These are phyloP conservation scores for Pisolithus orientalis DNA, from an alignment of 768 basidiomycete genomes.

Conservation along the genomic window DNA sequence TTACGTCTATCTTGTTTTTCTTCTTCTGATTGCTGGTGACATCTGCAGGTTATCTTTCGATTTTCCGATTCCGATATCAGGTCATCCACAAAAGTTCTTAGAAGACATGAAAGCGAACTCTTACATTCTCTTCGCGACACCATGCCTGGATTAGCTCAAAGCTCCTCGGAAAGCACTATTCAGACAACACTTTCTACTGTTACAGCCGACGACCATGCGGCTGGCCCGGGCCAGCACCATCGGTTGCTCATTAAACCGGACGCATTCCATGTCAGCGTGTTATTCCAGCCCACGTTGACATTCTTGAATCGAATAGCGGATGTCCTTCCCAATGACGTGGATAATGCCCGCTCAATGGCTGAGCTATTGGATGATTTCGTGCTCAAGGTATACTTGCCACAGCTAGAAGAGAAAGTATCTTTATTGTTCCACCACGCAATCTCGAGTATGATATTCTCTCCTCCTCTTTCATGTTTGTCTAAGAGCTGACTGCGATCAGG, in stretches of 20 bases:
- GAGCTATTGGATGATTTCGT: conserved; percentile 89
- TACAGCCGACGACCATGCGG: conserved; percentile 67
- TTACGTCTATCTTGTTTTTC: background rate
- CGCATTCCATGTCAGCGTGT: conserved; percentile 87
- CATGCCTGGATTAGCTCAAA: conserved; percentile 88
- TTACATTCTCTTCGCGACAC: conserved; percentile 79
- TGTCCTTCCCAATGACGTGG: conserved; percentile 66
- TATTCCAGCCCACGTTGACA: conserved; percentile 90
- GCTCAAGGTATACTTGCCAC: conserved; percentile 85
- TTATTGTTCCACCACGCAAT: conserved; percentile 82
- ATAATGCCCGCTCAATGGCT: conserved; percentile 59
- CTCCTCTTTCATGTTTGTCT: background rate
- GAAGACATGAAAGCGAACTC: conserved; percentile 78
- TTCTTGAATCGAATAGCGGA: conserved; percentile 73
- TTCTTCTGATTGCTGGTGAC: background rate
- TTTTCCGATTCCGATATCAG: conserved; percentile 88
- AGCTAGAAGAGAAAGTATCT: conserved; percentile 91
- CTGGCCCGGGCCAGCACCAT: conserved; percentile 74
- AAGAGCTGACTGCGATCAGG: conserved; percentile 34
- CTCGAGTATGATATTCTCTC: conserved; percentile 42
- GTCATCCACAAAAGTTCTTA: conserved; percentile 57
- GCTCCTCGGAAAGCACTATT: conserved; percentile 53
- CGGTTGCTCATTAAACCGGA: conserved; percentile 82
- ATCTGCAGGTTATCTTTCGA: conserved; percentile 71
- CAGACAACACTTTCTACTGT: conserved; percentile 54